Percentiles rank a stretch among this genome's conserved stretches.
These are phyloP conservation scores for Chenopodium berlandieri DNA, from an alignment of 148 eudicot genomes.

Conservation along the genomic window DNA sequence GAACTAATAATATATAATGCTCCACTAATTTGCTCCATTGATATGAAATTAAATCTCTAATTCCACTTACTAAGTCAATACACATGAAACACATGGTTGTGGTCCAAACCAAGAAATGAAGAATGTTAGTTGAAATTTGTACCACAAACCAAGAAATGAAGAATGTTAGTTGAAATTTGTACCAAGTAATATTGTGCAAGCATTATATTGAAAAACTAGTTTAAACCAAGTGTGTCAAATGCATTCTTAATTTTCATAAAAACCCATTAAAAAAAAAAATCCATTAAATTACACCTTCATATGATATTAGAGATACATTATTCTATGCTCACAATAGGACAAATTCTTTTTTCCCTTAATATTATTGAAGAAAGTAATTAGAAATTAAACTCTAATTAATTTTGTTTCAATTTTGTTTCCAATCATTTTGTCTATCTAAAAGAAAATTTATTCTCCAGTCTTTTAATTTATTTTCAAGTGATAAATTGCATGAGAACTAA, in stretches of 20 bases:
- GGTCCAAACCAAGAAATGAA: too few species aligned
- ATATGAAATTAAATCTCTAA: too few species aligned
- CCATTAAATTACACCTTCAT: background rate
- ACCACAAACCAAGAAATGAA: too few species aligned
- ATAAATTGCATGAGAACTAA: background rate
- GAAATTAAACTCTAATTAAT: background rate
- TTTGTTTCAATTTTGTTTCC: background rate
- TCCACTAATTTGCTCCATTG: too few species aligned
- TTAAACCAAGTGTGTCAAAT: background rate
- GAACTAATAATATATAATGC: too few species aligned
- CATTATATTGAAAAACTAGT: too few species aligned
- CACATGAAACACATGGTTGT: too few species aligned
- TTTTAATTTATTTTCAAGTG: background rate
- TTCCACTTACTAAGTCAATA: too few species aligned
- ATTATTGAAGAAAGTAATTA: background rate
- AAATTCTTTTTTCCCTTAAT: background rate
- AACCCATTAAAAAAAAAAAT: background rate
- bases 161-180: too few species aligned
- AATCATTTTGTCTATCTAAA: background rate
- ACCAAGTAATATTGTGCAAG: too few species aligned
- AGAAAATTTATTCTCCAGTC: background rate
- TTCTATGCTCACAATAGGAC: background rate
- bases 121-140: too few species aligned
- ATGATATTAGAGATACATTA: background rate
- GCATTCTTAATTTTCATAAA: background rate